Percentiles rank a stretch among this genome's conserved stretches.
These are phyloP conservation scores for Picea mariana DNA, from an alignment of 83 land plant species.

Conservation along the genomic window DNA sequence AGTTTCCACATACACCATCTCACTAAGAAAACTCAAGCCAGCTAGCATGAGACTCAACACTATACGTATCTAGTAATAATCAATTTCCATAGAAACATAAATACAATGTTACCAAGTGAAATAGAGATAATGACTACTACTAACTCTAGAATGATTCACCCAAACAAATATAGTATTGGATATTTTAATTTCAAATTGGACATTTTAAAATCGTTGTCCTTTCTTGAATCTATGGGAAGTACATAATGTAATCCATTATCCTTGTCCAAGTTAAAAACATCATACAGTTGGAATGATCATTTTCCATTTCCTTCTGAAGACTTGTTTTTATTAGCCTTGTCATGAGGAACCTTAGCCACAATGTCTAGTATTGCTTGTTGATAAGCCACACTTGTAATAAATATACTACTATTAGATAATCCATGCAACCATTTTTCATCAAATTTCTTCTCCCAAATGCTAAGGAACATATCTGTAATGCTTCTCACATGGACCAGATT, in stretches of 20 bases:
- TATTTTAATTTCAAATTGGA: too few relatives aligned
- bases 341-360: constrained; percentile 80
- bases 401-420: background rate
- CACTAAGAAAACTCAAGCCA: too few relatives aligned
- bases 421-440: background rate
- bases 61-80: too few relatives aligned
- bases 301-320: constrained; percentile 68
- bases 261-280: constrained; percentile 68
- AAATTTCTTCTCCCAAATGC: too few relatives aligned
- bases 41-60: too few relatives aligned
- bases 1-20: too few relatives aligned
- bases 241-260: constrained; percentile 66
- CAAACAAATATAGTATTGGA: too few relatives aligned
- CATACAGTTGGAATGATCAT: constrained; percentile 69
- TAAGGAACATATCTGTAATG: background rate
- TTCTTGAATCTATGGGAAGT: constrained; percentile 78
- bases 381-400: background rate
- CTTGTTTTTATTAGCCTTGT: constrained; percentile 87
- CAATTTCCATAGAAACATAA: too few relatives aligned
- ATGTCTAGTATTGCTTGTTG: constrained; percentile 84
- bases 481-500: background rate
- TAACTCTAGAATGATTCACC: too few relatives aligned
- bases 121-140: too few relatives aligned
- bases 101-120: too few relatives aligned
- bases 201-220: constrained; percentile 31